Base-by-base conservation (phyloP, 2,329 filamentous ascomycete species). In the Microdochium paspali region DNA sequence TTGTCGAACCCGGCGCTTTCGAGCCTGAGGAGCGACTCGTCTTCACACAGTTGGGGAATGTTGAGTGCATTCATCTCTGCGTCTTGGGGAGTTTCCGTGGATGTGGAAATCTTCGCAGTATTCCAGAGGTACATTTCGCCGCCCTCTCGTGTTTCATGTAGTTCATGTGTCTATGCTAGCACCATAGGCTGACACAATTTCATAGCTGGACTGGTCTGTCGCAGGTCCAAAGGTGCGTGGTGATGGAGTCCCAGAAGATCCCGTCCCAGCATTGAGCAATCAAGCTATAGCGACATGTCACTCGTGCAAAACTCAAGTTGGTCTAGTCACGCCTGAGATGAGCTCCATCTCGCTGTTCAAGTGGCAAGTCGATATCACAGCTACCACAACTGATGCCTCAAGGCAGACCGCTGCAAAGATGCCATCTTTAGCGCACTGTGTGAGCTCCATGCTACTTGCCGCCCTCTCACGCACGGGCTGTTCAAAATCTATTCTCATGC, bases 401-500 rank as follows among this genome's bases (percentile, higher is more conserved):
- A 46, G 39, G 3, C 51, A 49, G 3, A 40, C 52, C 24, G 50
- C 52, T 32, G 47, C 47, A 23, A 52, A 50, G 4, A 12, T 18
- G 13, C 76, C 72, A 4, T 70, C 55, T 39, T 66, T 72, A 26
- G 56, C 66, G 0, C 70, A 79, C 45, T 81, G 77, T 49, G 65
- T 81, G 2, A 70, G 74, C 3, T 71, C 74, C 1, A 74, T 72
- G 46, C 63, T 82, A 24, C 58, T 75, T 20, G 70, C 76, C 10
- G 76, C 72, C 1, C 70, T 77, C 39, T 69, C 76, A 12, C 70
- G 76, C n/a, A 77, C 76, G 1, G 77, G 74, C 12, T 79, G 72
- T 24, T 75, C 78, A 35, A 80, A 80, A 57, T 76, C 74, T 0
- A 63, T 81, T 20, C 58, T 82, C 12, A 60, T 71, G 18, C 75